Evolutionary conservation across 1,284 basidiomycete genomes (phyloP), one percentile per base, ranked within the genome.

Genomic region (Ceraceosorus guamensis): DNA sequence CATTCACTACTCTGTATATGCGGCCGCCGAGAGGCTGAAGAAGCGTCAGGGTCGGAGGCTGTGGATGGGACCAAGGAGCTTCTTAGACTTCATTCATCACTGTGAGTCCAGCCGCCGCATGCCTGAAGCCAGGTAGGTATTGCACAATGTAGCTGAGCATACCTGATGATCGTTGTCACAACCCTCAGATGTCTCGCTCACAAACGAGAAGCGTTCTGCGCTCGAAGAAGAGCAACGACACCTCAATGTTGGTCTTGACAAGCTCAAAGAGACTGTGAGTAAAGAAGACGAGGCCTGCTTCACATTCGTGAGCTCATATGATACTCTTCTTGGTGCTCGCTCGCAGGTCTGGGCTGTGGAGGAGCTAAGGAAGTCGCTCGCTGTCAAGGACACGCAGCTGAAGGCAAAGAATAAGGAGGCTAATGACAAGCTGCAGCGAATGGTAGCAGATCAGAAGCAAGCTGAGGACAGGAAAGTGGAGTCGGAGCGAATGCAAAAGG

Each of bases 211-310:
- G 79, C 87, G 91, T n/a, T 92, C 96, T 66, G 91, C 95, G 73
- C 82, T 98, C 31, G 95, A 98, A 77, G 95, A 99, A 75, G 92
- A 99, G 77, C 96, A 98, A 73, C 87, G 95, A 37, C 96, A 99
- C 79, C 82, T 98, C 58, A 93, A 99, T 72, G 91, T 98, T 61
- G 95, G 95, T 66, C 84, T 99, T 48, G 93, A 98, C 78, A 98
- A 98, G 56, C 84, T 99, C 24, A 87, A 85, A 43, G 90, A 92
- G 59, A 99, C 95, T 0, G 92, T 60, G n/a, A 41, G 55, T 47
- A 1, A 10, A 8, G 30, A 44, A 2, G 39, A 24, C 32, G 24
- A 30, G 47, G 14, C 11, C 11, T 52, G 18, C n/a, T 2, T 8
- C 18, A 16, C 7, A n/a, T 39, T 52, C n/a, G 13, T 11, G 18